phyloP scores from a whole-genome alignment of 352 stramenopile species.

The Pythium inflatum region DNA sequence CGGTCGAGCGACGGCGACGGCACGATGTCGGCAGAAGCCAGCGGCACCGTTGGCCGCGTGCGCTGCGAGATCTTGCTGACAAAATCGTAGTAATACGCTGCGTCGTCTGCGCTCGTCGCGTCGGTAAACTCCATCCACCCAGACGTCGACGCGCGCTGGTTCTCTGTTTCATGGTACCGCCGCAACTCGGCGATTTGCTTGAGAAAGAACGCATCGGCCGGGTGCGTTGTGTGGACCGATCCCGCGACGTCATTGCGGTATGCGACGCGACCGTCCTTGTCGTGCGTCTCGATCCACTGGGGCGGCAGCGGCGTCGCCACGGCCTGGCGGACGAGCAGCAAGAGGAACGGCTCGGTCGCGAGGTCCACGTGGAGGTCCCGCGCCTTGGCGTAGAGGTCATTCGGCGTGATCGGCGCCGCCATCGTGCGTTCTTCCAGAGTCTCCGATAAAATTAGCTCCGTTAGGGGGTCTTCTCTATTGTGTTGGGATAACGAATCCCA shows the following conservation, averaged over 20 bases:
- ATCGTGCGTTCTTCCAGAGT: not conserved
- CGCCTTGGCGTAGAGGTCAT: slow-evolving; percentile 54
- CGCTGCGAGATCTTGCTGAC: slow-evolving; percentile 28
- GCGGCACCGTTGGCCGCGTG: not conserved
- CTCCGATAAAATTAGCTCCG: slow-evolving; percentile 3
- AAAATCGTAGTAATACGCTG: slow-evolving; percentile 70
- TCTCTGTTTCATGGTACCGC: slow-evolving; percentile 24
- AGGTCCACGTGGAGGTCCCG: slow-evolving; percentile 51
- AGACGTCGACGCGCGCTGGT: slow-evolving; percentile 1
- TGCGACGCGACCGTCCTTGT: not conserved
- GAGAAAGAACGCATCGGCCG: slow-evolving; percentile 50
- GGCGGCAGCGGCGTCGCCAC: slow-evolving; percentile 50
- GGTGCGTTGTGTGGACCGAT: slow-evolving; percentile 23
- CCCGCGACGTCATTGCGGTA: slow-evolving; percentile 38
- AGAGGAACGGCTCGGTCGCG: slow-evolving; percentile 47
- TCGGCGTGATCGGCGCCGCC: slow-evolving; percentile 37
- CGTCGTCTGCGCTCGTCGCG: not conserved
- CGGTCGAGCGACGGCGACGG: slow-evolving; percentile 3
- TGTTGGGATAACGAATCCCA: not conserved
- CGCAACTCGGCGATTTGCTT: slow-evolving; percentile 55
- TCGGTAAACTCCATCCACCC: slow-evolving; percentile 69
- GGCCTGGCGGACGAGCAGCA: slow-evolving; percentile 56
- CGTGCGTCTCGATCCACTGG: slow-evolving; percentile 25
- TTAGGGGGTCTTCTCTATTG: not conserved
- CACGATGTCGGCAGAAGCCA: not conserved